These are phyloP conservation scores for Heimioporus retisporus DNA, from an alignment of 1,284 basidiomycete species.

Conservation along the genomic window DNA sequence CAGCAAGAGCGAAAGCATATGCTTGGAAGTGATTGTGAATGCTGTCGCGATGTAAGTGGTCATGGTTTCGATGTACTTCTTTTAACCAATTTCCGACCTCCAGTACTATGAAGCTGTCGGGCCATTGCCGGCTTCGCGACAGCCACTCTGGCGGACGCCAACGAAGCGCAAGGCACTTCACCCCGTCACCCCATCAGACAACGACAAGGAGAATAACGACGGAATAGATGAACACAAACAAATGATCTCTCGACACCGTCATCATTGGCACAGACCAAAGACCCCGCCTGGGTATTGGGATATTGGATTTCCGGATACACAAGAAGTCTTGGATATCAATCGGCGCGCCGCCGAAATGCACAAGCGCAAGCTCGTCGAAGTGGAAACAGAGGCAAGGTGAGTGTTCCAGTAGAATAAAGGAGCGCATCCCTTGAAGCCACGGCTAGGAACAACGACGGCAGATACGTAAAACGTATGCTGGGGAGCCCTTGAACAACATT, in stretches of 20 bases:
- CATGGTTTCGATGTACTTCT: not conserved
- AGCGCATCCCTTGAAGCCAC: constrained; percentile 17
- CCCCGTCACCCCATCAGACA: constrained; percentile 9
- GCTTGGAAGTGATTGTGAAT: constrained; percentile 86
- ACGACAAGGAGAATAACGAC: constrained; percentile 38
- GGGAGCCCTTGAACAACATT: constrained; percentile 24
- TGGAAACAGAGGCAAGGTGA: constrained; percentile 68
- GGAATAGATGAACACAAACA: constrained; percentile 72
- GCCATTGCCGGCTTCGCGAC: constrained; percentile 73
- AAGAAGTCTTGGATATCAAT: constrained; percentile 82
- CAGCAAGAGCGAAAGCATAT: constrained; percentile 74
- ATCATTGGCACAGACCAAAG: constrained; percentile 73
- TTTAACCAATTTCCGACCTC: constrained; percentile 6
- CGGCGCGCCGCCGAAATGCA: constrained; percentile 77
- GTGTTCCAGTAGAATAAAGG: constrained; percentile 24
- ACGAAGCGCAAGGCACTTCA: constrained; percentile 41
- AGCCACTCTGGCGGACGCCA: constrained; percentile 79
- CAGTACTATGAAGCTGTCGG: constrained; percentile 88
- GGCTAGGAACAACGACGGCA: constrained; percentile 33
- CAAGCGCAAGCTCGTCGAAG: constrained; percentile 63
- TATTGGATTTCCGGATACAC: constrained; percentile 90
- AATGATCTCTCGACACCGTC: constrained; percentile 82
- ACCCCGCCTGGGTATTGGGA: constrained; percentile 92
- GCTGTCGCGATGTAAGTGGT: constrained; percentile 80
- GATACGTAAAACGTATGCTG: constrained; percentile 36